Base-by-base conservation (phyloP, 2,329 filamentous ascomycete genomes). In the Anisogramma anomala region DNA sequence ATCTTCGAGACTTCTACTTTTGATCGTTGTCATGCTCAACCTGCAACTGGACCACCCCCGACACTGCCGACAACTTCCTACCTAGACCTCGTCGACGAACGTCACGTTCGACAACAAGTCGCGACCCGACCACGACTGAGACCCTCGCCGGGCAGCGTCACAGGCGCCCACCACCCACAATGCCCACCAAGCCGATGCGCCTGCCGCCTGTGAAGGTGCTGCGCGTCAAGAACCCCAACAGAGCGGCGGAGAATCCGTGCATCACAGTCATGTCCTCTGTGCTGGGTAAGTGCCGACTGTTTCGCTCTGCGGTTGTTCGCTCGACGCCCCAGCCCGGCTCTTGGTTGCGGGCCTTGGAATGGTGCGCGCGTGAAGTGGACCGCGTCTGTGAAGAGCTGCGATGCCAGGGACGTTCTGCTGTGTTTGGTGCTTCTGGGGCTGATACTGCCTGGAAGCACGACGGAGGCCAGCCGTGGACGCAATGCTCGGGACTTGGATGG, bases 251-350 rank as follows among this genome's bases (percentile, higher is more conserved):
- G 46, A 72, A 72, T 50, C 71, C 72, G 5, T 78, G 74, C 53
- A 56, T 75, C 36, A 55, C 59, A 34, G 62, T 74, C 58, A 77
- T 77, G 74, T 68, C 69, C 17, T 68, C 67, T 13, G 72, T 78
- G 14, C 64, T 77, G 26, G 64, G 71, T 75, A 62, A 36, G 63
- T 59, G n/a, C 49, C 53, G 14, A 55, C 4, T 33, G 22, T 27
- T 6, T 39, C 7, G 17, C 14, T 6, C 22, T 6, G 9, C 22
- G 18, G 4, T n/a, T 26, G 14, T 17, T 14, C 2, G 4, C 17
- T 36, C 13, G 17, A 8, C 20, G 19, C 13, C 6, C 2, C 20
- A 27, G 34, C 39, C 39, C 17, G 44, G 10, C 15, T n/a, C n/a
- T n/a, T n/a, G n/a, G n/a, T n/a, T n/a, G n/a, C n/a, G n/a, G n/a